Percentiles rank a stretch among this genome's conserved stretches.
Evolutionary conservation across 75 land plant species (phyloP).

Genomic region (Pinus tabuliformis): DNA sequence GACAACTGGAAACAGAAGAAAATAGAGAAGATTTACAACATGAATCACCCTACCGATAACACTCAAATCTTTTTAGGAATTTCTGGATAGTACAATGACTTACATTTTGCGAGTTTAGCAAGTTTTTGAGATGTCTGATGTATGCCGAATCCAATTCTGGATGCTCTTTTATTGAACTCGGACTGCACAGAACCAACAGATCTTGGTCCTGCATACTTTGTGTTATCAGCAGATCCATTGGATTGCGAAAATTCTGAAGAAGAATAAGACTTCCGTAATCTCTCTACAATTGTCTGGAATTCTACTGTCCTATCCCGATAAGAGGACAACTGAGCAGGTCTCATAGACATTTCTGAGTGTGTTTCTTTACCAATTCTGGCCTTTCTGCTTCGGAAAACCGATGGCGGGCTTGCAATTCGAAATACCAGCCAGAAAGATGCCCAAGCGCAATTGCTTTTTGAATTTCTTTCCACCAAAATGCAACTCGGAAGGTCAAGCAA

Average conservation of each 20-base stretch:
- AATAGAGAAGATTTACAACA: not conserved
- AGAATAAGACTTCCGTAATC: conserved; percentile 50
- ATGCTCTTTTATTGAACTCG: conserved; percentile 82
- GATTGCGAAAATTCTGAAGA: conserved; percentile 11
- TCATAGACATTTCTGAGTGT: conserved; percentile 25
- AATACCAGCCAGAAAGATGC: not conserved
- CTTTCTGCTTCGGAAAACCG: not conserved
- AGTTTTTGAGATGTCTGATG: conserved; percentile 94
- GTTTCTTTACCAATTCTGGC: not conserved
- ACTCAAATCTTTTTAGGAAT: not conserved
- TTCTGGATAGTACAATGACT: conserved; percentile 11
- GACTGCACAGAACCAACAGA: conserved; percentile 58
- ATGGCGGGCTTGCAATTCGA: not conserved
- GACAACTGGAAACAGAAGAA: not conserved
- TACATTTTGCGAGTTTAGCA: conserved; percentile 73
- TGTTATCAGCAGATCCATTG: conserved; percentile 30
- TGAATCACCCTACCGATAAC: not conserved
- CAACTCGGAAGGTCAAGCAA: not conserved
- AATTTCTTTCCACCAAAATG: not conserved
- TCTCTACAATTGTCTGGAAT: conserved; percentile 64
- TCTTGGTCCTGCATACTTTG: conserved; percentile 39
- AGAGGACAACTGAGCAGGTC: conserved; percentile 31
- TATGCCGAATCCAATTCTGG: conserved; percentile 83
- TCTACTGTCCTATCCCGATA: conserved; percentile 84
- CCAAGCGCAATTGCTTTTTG: not conserved